A percentile compares a stretch with the other conserved stretches of the same genome.
phyloP scores from a whole-genome alignment of 148 eudicot species.

The Rhododendron henanense region DNA sequence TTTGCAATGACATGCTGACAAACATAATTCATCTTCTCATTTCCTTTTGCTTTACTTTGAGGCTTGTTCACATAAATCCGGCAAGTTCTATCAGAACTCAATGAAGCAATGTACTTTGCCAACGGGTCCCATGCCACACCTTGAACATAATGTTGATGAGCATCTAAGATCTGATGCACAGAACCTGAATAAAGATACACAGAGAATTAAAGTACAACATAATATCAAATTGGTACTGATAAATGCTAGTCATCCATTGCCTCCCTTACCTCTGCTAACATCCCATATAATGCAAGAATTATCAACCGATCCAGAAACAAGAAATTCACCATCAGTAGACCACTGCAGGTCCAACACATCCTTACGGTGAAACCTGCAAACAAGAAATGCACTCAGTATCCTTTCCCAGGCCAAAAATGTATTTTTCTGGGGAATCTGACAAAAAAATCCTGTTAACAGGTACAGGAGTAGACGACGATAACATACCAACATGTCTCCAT shows the following conservation, averaged over 20 bases:
- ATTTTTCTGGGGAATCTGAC: background rate
- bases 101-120: constrained; percentile 71
- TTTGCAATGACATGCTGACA: constrained; percentile 80
- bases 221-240: background rate
- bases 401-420: background rate
- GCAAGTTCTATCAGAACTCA: constrained; percentile 93
- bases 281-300: constrained; percentile 98
- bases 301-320: constrained; percentile 96
- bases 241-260: background rate
- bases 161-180: constrained; percentile 88
- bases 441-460: background rate
- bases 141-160: constrained; percentile 93
- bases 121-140: constrained; percentile 99
- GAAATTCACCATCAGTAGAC: constrained; percentile 84
- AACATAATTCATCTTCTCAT: constrained; percentile 62
- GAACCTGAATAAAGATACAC: constrained; percentile 43
- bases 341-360: constrained; percentile 94
- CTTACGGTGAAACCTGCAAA: constrained; percentile 76
- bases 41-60: constrained; percentile 63
- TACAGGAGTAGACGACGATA: background rate
- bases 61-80: constrained; percentile 79
- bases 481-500: background rate
- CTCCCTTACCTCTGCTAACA: constrained; percentile 60
- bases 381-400: background rate
- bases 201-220: constrained; percentile 8